Evolutionary conservation across 169 alveolate genomes (phyloP).

Genomic region (Neospora caninum): DNA sequence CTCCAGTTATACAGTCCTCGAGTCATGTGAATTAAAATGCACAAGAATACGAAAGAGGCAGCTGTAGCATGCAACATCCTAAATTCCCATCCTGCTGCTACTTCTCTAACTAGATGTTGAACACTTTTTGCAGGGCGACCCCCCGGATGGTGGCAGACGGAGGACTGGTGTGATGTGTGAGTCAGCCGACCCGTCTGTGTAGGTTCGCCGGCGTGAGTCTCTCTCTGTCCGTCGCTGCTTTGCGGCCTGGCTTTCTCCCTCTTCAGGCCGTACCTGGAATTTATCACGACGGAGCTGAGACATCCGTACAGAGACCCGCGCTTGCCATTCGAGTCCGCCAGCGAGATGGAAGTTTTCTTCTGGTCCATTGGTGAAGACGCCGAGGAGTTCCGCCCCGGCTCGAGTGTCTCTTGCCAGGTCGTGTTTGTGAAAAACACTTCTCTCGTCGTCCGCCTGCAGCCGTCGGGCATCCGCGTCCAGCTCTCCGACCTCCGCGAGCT

Average conservation of each 20-base stretch:
- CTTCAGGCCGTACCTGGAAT: constrained; percentile 75
- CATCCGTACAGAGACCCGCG: constrained; percentile 79
- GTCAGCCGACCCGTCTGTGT: too few species aligned
- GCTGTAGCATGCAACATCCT: too few species aligned
- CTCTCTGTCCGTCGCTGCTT: not conserved
- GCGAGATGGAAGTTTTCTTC: constrained; percentile 77
- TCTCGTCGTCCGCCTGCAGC: constrained; percentile 69
- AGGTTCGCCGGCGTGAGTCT: not conserved
- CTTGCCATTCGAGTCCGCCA: constrained; percentile 57
- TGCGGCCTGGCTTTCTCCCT: not conserved
- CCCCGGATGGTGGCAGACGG: too few species aligned
- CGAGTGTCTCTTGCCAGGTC: constrained; percentile 75
- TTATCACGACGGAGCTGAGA: constrained; percentile 75
- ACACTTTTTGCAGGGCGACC: too few species aligned
- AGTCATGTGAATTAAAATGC: too few species aligned
- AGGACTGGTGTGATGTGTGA: too few species aligned
- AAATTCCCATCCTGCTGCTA: too few species aligned
- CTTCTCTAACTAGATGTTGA: too few species aligned
- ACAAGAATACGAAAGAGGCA: too few species aligned
- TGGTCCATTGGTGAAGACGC: constrained; percentile 73
- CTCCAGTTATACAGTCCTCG: too few species aligned
- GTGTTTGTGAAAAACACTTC: not conserved
- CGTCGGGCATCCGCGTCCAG: constrained; percentile 75
- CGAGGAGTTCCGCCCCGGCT: constrained; percentile 72
- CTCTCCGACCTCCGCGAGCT: constrained; percentile 72